Base-by-base conservation (phyloP, 495 filamentous ascomycete genomes). In the Parathielavia appendiculata region DNA sequence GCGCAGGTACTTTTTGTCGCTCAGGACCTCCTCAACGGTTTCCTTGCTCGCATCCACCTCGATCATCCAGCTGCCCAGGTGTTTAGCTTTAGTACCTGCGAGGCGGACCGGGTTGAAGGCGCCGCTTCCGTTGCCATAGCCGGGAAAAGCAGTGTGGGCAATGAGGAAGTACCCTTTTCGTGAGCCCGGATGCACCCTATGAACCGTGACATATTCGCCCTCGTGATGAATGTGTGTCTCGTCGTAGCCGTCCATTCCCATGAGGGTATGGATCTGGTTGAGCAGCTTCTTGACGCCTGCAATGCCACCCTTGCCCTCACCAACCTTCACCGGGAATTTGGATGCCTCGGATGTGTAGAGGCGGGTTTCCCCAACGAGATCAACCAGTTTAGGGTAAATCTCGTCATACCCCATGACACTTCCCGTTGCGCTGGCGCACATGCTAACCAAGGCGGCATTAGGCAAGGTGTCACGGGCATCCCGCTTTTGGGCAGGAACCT, bases 341-440 rank as follows among this genome's bases (percentile, higher is more conserved):
- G 89, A 91, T 19, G 82, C 88, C 35, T 81, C 75, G 3, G 89
- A 91, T 9, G 82, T 75, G 68, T 99, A 99, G 4, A 85, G 73
- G 44, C 95, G 80, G 17, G 81, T 92, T 66, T 99, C 95, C 44
- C 84, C 77, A 14, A 99, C 95, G 20, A 99, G 81, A 63, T 99
- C 90, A 20, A 97, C 82, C 49, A 96, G 76, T 54, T 86, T 85
- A 5, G 95, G 95, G 65, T 99, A 99, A 54, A 97, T 81, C 69
- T 99, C 95, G 66, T 99, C 95, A 66, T 95, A 97, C n/a, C 95
- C 95, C 86, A 97, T 93, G 17, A 97, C 95, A 66, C 92, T 96
- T 34, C 95, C 95, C 32, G 86, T 90, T 1, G 91, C 89, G 61
- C 88, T 95, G 23, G 91, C 84, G 71, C 95, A 99, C 91, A 99